Evolutionary conservation across 495 filamentous ascomycete species (phyloP), one percentile per base, ranked within the genome.

Genomic region (Penicillium subrubescens): DNA sequence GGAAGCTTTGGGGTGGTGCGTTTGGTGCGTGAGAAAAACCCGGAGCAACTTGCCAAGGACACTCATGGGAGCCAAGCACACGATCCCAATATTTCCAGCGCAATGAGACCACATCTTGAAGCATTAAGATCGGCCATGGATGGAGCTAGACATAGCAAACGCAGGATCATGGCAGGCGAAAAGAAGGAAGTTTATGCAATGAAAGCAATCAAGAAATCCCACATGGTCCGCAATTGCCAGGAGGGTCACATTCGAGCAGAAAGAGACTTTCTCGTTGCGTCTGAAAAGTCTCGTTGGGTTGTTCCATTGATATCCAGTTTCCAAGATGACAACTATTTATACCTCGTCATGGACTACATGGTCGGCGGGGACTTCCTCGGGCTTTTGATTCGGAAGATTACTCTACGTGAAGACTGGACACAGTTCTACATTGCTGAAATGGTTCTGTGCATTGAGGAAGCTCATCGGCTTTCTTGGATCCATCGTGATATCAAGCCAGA

Each of bases 331-430:
- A 83, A 84, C 19, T 90, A 92, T 68, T 80, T 98, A 29, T 97
- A 97, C 70, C 86, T 98, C 12, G 90, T 96, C 60, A 97, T 97
- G 93, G 93, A 98, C 61, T 98, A 96, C 71, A 96, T 96, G 92
- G 88, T 96, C 8, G 94, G 94, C 17, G 94, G 94, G 2, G 94
- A 98, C 71, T 97, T 98, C 66, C 82, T 98, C 3, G 90, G 91
- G 1, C 78, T 96, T 7, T 76, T 98, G 11, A 90, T 97, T 64
- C 88, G 93, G 29, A 90, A 93, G 71, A 89, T 92, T 60, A 85
- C 89, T 4, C 84, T 98, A 10, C 85, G 84, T 58, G 94, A 98
- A 74, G 79, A 83, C 8, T 87, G 90, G 48, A 88, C 93, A 4
- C 86, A 86, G 56, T 97, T 90, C 82, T 98, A 98, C 70, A 79